Evolutionary conservation across 495 filamentous ascomycete genomes (phyloP), one percentile per base, ranked within the genome.

Genomic region (Aspergillus cavernicola): DNA sequence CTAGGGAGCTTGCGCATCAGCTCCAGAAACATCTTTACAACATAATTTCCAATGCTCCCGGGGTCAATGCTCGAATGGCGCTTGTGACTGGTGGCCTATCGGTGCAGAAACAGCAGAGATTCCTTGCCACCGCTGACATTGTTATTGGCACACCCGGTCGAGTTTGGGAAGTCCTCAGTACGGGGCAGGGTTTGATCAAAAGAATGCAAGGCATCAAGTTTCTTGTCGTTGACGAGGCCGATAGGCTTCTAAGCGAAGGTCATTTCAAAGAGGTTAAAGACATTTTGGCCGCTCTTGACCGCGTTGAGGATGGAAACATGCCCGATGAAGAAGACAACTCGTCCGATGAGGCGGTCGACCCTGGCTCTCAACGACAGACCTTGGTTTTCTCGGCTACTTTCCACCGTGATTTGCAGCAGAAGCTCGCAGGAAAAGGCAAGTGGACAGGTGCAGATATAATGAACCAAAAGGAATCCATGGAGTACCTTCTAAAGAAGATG

Each of bases 321-420:
- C 61, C 63, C 0, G 67, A 74, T 31, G 69, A 66, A 11, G 79
- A 78, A 19, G 65, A 69, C 26, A 53, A 53, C 9, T n/a, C n/a
- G n/a, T 13, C 46, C 12, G 52, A 56, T 10, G 54, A 70, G 11
- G 59, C 69, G 23, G 43, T 45, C 18, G 60, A 46, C 43, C 50
- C 46, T 16, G 41, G 33, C 23, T 45, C 26, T 33, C 56, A 70
- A n/a, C 78, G 90, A 20, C 93, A 98, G 66, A 97, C 91, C 1
- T 79, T 98, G 2, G 88, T 98, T 31, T 98, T 98, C 71, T 97
- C 95, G 0, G 93, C 93, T 3, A 98, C 93, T 0, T 96, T 98
- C 71, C 86, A 96, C 62, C 88, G 88, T 59, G 85, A 83, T 10
- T 67, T 98, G 45, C 92, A 97, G 63, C 86, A 92, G 60, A 97